Base-by-base conservation (phyloP, 2,329 filamentous ascomycete genomes). In the Nectriaceae sp. region DNA sequence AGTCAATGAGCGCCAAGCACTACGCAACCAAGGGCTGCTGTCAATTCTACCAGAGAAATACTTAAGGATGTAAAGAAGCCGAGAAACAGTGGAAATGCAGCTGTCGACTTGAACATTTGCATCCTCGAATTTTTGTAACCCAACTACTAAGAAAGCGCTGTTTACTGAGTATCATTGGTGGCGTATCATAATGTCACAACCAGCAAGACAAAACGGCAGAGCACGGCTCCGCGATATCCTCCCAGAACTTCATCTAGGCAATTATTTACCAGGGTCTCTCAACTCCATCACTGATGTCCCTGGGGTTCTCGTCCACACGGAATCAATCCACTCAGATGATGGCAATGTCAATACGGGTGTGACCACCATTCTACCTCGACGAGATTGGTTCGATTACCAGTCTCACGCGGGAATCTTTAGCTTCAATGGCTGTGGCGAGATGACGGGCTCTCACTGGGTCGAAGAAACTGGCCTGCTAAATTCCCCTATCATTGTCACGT, bases 341-440 rank as follows among this genome's bases (percentile, higher is more conserved):
- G 59, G 60, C 5, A 55, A 64, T 21, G 67, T 77, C 50, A 77
- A 79, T 54, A 78, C 76, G 0, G 77, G 77, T 41, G 68, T 79
- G 11, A 80, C 77, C 2, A 70, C 72, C 31, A 75, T 80, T 44
- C 59, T 79, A 1, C 75, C 76, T 1, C 71, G 75, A 11, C 38
- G 56, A 4, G 63, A 74, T 40, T 79, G 76, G 75, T 69, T 70
- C 58, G 50, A 68, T 38, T 67, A 71, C 10, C 73, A 73, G 35
- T 75, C 71, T 45, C 74, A 78, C 40, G 72, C 76, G 3, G 73
- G 73, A n/a, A 59, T 79, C 40, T 85, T 84, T 66, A 75, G 76
- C 51, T 84, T 87, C 70, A 87, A 87, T 55, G 83, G 83, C 46
- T 78, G 76, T 39, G 83, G 84, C 36, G 82, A 85, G 64, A 71